These are phyloP conservation scores for Puccinellia tenuiflora DNA, from an alignment of 176 grass and related monocot species.

Conservation along the genomic window DNA sequence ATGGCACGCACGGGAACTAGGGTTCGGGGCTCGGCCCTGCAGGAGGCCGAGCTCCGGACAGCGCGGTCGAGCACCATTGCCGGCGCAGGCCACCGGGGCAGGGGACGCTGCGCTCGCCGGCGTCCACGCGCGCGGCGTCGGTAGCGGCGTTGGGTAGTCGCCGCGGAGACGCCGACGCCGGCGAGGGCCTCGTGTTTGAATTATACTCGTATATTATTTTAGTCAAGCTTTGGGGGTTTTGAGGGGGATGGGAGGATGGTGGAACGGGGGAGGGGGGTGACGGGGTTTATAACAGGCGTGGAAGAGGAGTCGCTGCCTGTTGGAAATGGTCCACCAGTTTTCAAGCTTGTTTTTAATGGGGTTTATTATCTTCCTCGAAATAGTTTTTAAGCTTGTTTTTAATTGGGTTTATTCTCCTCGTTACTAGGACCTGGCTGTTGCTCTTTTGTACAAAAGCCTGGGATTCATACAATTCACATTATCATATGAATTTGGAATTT, in stretches of 20 bases:
- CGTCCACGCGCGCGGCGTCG: neutral
- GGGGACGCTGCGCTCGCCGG: neutral
- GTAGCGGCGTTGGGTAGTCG: neutral
- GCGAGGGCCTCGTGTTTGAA: slow-evolving; percentile 29
- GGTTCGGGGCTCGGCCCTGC: slow-evolving; percentile 29
- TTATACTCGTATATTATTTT: slow-evolving; percentile 4
- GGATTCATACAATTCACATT: no score
- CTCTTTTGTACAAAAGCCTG: no score
- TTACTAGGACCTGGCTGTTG: no score
- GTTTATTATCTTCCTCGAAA: neutral
- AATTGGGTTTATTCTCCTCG: neutral
- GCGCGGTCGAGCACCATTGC: slow-evolving; percentile 32
- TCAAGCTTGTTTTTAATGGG: neutral
- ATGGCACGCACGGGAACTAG: slow-evolving; percentile 10
- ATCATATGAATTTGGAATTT: no score
- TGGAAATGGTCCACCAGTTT: neutral
- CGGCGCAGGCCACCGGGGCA: neutral
- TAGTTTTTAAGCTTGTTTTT: neutral
- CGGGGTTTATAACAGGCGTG: slow-evolving; percentile 4
- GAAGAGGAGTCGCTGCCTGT: neutral
- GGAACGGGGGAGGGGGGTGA: neutral
- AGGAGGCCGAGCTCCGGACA: neutral
- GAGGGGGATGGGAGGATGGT: neutral
- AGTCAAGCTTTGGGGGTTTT: slow-evolving; percentile 14
- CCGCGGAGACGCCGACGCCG: slow-evolving; percentile 9